Conservation (phyloP, 1,284 basidiomycete species). For the Wolfiporia cocos region DNA sequence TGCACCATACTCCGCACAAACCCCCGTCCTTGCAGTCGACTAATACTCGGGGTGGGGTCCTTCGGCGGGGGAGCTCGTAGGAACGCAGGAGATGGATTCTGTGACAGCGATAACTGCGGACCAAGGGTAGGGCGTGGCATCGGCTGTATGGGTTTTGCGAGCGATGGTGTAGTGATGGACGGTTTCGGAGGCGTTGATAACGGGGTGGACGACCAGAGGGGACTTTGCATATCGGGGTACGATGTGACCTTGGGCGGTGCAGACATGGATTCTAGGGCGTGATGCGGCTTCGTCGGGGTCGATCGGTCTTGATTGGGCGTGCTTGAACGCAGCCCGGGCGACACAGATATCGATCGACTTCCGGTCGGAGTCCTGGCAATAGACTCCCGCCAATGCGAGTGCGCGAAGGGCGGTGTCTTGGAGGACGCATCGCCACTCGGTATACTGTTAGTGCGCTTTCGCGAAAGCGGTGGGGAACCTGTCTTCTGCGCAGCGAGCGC, state of each 20-base stretch:
- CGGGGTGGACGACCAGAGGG: slow-evolving; percentile 28
- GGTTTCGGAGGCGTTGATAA: slow-evolving; percentile 30
- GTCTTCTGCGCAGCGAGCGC: slow-evolving; percentile 16
- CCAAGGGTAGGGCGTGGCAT: slow-evolving; percentile 37
- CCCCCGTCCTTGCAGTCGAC: slow-evolving; percentile 73
- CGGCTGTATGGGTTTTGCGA: slow-evolving; percentile 53
- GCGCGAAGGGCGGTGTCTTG: too few species aligned
- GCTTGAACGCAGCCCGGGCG: slow-evolving; percentile 12
- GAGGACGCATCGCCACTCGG: slow-evolving; percentile 13
- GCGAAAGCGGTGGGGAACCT: slow-evolving; percentile 12
- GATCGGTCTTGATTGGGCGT: slow-evolving; percentile 9
- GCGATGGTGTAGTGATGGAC: slow-evolving; percentile 35
- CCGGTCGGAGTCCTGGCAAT: too few species aligned
- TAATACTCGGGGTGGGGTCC: slow-evolving; percentile 74
- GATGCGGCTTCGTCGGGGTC: slow-evolving; percentile 3
- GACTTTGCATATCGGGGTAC: slow-evolving; percentile 4
- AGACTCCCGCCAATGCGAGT: too few species aligned
- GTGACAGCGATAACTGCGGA: slow-evolving; percentile 41
- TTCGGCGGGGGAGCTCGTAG: slow-evolving; percentile 50
- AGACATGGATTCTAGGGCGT: too few species aligned
- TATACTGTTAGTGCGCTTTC: slow-evolving; percentile 33
- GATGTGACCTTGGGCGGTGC: not conserved
- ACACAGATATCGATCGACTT: too few species aligned
- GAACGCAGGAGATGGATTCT: slow-evolving; percentile 51
- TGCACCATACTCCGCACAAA: slow-evolving; percentile 79